Percentiles rank a stretch among this genome's conserved stretches.
phyloP scores from a whole-genome alignment of 768 basidiomycete species.

The Auricularia auricula-judae region DNA sequence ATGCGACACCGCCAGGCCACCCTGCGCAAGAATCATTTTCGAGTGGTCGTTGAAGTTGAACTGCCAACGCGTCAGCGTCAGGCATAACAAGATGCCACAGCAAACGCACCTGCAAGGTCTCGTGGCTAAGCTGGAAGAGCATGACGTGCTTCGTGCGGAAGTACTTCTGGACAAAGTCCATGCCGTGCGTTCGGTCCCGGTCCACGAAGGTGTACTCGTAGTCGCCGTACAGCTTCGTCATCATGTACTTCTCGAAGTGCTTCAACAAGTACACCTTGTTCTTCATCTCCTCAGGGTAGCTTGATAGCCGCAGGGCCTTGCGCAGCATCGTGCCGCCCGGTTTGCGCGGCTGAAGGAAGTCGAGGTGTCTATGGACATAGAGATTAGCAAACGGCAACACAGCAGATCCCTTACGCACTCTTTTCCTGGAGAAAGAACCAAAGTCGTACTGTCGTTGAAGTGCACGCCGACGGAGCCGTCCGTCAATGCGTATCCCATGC shows the following conservation, averaged over 20 bases:
- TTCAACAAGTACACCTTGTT: conserved; percentile 87
- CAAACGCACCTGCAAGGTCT: conserved; percentile 76
- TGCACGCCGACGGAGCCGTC: conserved; percentile 92
- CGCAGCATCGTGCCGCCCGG: conserved; percentile 54
- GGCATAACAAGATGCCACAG: not conserved
- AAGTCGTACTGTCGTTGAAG: conserved; percentile 89
- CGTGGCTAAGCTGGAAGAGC: conserved; percentile 92
- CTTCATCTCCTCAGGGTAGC: conserved; percentile 74
- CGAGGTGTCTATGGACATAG: conserved; percentile 55
- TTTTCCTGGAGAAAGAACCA: conserved; percentile 80
- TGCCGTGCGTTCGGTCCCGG: conserved; percentile 53
- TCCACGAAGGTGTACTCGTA: conserved; percentile 78
- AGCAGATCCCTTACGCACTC: conserved; percentile 39
- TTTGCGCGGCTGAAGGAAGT: conserved; percentile 60
- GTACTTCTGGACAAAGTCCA: conserved; percentile 95
- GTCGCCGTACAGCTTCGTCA: conserved; percentile 77
- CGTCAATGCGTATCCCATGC: conserved; percentile 97
- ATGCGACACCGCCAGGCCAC: conserved; percentile 71
- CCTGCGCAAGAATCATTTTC: conserved; percentile 79
- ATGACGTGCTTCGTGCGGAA: conserved; percentile 95
- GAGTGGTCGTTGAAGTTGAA: conserved; percentile 99
- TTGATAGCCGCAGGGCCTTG: conserved; percentile 56
- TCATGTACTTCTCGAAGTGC: conserved; percentile 92
- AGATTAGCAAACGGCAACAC: not conserved
- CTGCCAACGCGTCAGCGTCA: conserved; percentile 29